Evolutionary conservation across 2,329 filamentous ascomycete species (phyloP).

Genomic region (Septoria linicola): DNA sequence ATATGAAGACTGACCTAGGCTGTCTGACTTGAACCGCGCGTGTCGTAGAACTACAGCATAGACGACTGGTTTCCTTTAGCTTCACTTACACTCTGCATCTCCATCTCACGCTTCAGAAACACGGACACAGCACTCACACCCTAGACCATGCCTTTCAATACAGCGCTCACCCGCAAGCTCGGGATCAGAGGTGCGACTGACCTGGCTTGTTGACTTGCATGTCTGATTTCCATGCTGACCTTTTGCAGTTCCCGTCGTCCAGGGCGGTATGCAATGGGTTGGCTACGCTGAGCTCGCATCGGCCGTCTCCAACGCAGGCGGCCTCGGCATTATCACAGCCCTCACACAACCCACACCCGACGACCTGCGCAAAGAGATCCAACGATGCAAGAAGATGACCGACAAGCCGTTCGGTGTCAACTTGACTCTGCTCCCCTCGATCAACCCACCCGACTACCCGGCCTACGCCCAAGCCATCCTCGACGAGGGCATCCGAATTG

Average conservation of each 20-base stretch:
- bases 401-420: slow-evolving; percentile 86
- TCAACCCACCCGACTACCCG: slow-evolving; percentile 86
- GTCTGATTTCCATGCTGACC: no score
- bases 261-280: slow-evolving; percentile 85
- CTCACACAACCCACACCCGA: slow-evolving; percentile 91
- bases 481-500: slow-evolving; percentile 85
- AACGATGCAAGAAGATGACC: slow-evolving; percentile 76
- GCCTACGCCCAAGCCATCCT: slow-evolving; percentile 91
- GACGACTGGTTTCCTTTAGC: neutral
- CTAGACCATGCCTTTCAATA: slow-evolving; percentile 61
- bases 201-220: no score
- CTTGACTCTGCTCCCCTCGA: slow-evolving; percentile 84
- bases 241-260: slow-evolving; percentile 80
- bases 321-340: slow-evolving; percentile 77
- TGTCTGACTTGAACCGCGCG: neutral
- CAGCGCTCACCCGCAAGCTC: slow-evolving; percentile 60
- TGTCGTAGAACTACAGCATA: slow-evolving; percentile 5
- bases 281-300: slow-evolving; percentile 76
- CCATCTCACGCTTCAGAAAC: no score
- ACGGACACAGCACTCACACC: neutral
- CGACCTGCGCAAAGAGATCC: slow-evolving; percentile 91
- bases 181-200: slow-evolving; percentile 53
- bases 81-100: no score
- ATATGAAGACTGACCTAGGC: slow-evolving; percentile 6
- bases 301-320: slow-evolving; percentile 77